A percentile compares a stretch with the other conserved stretches of the same genome.
These are phyloP conservation scores for Primulina eburnea DNA, from an alignment of 257 asterid species.

Conservation along the genomic window DNA sequence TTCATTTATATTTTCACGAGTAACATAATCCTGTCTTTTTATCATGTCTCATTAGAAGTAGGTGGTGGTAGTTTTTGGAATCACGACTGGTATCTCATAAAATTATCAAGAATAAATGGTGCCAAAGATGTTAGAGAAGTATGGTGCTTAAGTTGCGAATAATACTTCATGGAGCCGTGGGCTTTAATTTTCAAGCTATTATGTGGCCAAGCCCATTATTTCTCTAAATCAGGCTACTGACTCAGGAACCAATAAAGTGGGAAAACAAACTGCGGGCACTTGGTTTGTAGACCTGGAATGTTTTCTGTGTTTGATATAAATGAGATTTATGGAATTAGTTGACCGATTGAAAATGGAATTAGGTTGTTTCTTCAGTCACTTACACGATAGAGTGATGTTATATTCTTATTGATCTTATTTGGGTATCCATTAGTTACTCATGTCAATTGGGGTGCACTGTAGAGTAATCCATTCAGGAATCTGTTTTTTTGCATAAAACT, in stretches of 20 bases:
- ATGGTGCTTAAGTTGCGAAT: conserved; percentile 2
- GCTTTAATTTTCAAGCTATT: background rate
- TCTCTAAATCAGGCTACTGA: background rate
- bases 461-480: background rate
- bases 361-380: background rate
- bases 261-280: background rate
- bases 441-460: background rate
- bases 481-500: background rate
- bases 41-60: conserved; percentile 5
- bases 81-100: conserved; percentile 12
- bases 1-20: conserved; percentile 8
- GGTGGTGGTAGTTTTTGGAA: conserved; percentile 14
- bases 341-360: background rate
- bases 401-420: background rate
- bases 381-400: background rate
- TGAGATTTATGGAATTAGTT: background rate
- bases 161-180: background rate
- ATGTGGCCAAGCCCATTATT: background rate
- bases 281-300: background rate
- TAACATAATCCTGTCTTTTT: conserved; percentile 10
- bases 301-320: background rate
- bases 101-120: conserved; percentile 6
- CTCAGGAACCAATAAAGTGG: background rate
- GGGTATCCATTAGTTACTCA: background rate
- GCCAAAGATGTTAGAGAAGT: conserved; percentile 11